Base-by-base conservation (phyloP, 148 eudicot species). In the Chenopodium suecicum region DNA sequence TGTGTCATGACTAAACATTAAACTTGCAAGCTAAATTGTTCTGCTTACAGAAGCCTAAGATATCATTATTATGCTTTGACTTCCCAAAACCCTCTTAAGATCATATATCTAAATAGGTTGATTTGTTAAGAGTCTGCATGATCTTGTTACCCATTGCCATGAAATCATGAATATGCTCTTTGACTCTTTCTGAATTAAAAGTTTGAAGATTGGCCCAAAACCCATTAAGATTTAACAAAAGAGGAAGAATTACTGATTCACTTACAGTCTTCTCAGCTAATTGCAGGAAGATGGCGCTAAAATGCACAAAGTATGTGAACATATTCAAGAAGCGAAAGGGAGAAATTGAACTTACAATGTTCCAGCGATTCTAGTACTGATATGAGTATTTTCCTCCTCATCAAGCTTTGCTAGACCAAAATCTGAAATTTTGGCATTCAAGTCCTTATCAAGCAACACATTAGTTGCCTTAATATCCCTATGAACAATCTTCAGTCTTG, bases 361-460 rank as follows among this genome's bases (percentile, higher is more conserved):
- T 87, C 98, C 94, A 7, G 94, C 97, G 69, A 94, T 82, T 73
- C 98, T 82, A 1, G 96, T 92, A 84, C 93, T 92, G 69, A 94
- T 91, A 83, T 91, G 94, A 32, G 94, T 91, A 67, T 90, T 90
- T 83, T 89, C 93, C 31, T 89, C 98, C 82, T 91, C 96, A 84
- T 90, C 91, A 54, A 94, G 94, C 89, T 90, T 94, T 25, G 98
- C 98, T 83, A 94, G 88, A 78, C 98, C 98, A 79, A 94, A 94
- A 52, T 94, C 98, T 1, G 94, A 91, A 81, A 94, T 92, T 83
- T 92, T 94, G 46, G 97, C 93, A 73, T 84, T 91, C 46, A 94
- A 86, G 83, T 91, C 94, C 90, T 88, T 94, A 78, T 92, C 98
- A 47, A 94, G 93, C 56, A 94, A 89, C 76, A 93, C 95, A 86